Percentiles rank a stretch among this genome's conserved stretches.
Conservation (phyloP, 345 rosid species). For the Dovyalis caffra region DNA sequence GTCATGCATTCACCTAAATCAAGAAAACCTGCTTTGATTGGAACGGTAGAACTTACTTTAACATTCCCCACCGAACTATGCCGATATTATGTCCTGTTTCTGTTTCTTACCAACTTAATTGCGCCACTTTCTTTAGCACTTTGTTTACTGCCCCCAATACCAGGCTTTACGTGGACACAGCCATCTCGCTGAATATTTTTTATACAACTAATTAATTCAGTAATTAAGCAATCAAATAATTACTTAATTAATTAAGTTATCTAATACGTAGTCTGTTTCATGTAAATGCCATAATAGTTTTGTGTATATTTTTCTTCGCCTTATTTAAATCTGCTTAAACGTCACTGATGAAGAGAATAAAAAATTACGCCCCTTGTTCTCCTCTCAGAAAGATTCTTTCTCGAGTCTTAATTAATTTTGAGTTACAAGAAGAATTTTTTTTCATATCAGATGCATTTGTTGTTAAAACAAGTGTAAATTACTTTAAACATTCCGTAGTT, state of each 20-base stretch:
- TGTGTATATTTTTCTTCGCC: neutral
- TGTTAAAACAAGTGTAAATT: no score
- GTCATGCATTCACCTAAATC: neutral
- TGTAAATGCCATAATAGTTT: neutral
- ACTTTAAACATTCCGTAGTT: no score
- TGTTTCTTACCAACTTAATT: no score
- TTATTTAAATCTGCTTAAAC: neutral
- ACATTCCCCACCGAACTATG: neutral
- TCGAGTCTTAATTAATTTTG: neutral
- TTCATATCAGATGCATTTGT: neutral
- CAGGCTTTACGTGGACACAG: no score
- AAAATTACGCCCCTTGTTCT: neutral
- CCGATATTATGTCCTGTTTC: neutral
- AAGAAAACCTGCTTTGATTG: neutral
- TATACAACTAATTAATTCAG: neutral
- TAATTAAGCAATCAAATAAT: no score
- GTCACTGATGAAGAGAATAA: neutral
- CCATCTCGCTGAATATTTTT: no score
- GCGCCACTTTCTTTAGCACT: neutral
- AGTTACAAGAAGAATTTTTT: neutral
- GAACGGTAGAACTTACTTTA: neutral
- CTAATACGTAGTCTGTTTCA: neutral
- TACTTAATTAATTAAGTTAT: neutral
- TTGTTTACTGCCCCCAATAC: neutral
- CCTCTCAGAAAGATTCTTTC: neutral